Conservation (phyloP, 2,329 filamentous ascomycete genomes). For the Bertia moriformis region DNA sequence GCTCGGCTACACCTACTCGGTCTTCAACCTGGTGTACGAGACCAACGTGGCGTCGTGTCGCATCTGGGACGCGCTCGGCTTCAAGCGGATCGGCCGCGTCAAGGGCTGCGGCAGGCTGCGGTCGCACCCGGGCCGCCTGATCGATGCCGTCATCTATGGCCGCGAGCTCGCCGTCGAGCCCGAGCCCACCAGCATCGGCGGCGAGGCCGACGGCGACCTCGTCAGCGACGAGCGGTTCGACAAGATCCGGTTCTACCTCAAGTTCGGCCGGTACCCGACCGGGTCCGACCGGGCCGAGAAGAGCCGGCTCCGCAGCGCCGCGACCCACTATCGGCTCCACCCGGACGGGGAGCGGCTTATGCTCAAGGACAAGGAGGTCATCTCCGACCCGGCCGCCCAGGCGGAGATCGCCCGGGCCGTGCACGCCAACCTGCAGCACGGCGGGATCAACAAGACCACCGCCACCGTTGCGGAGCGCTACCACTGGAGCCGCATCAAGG, state of each 20-base stretch:
- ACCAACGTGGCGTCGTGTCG: constrained; percentile 80
- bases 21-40: constrained; percentile 91
- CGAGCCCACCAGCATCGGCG: neutral
- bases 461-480: constrained; percentile 85
- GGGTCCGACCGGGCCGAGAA: constrained; percentile 92
- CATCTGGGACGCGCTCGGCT: constrained; percentile 83
- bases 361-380: constrained; percentile 95
- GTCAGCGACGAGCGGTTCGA: constrained; percentile 94
- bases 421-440: constrained; percentile 60
- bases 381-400: constrained; percentile 76
- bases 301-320: constrained; percentile 79
- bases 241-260: constrained; percentile 95
- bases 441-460: constrained; percentile 96
- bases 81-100: constrained; percentile 80
- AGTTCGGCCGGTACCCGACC: constrained; percentile 81
- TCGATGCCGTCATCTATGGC: constrained; percentile 70
- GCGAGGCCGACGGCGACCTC: constrained; percentile 33
- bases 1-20: constrained; percentile 78
- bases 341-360: constrained; percentile 64
- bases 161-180: constrained; percentile 29
- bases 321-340: constrained; percentile 82
- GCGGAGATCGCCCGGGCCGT: constrained; percentile 73
- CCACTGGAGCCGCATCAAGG: constrained; percentile 96
- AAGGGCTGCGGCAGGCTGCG: constrained; percentile 57
- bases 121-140: constrained; percentile 51